Conservation (phyloP, 139 green algal genomes). For the Pleodorina starrii region DNA sequence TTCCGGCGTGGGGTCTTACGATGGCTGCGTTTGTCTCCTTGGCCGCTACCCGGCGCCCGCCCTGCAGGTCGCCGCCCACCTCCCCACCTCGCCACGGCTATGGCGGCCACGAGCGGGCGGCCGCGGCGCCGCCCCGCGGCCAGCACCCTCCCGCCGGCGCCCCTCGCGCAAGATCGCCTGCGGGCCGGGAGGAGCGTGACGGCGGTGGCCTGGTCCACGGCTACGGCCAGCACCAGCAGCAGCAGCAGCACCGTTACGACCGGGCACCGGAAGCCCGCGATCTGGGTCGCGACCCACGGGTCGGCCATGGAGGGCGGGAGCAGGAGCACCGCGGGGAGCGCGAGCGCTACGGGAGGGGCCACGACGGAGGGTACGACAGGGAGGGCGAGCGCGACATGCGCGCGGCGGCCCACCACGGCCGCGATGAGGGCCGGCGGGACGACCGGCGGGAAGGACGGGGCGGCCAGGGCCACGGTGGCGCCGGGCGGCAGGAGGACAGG, state of each 20-base stretch:
- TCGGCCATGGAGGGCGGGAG: background rate
- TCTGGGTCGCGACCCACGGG: background rate
- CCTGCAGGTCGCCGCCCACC: background rate
- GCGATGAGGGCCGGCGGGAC: background rate
- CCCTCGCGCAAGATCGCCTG: background rate
- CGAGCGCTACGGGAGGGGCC: too few species aligned
- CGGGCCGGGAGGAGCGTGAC: background rate
- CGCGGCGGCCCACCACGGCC: too few species aligned
- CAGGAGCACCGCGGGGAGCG: background rate
- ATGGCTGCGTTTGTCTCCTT: background rate
- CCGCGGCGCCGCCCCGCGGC: background rate
- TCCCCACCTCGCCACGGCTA: background rate
- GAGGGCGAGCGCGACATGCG: background rate
- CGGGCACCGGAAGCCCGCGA: background rate
- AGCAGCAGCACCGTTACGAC: background rate
- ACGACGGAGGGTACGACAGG: background rate
- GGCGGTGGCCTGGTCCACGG: too few species aligned
- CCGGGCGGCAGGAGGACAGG: background rate
- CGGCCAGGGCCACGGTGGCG: too few species aligned
- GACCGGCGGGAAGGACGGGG: background rate
- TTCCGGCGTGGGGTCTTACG: background rate
- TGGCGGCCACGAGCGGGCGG: background rate
- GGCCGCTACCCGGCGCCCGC: background rate
- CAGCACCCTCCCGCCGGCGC: background rate
- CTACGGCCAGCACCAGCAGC: background rate